Percentiles rank a stretch among this genome's conserved stretches.
Conservation (phyloP, 495 filamentous ascomycete species). For the Talaromyces trachyspermus region DNA sequence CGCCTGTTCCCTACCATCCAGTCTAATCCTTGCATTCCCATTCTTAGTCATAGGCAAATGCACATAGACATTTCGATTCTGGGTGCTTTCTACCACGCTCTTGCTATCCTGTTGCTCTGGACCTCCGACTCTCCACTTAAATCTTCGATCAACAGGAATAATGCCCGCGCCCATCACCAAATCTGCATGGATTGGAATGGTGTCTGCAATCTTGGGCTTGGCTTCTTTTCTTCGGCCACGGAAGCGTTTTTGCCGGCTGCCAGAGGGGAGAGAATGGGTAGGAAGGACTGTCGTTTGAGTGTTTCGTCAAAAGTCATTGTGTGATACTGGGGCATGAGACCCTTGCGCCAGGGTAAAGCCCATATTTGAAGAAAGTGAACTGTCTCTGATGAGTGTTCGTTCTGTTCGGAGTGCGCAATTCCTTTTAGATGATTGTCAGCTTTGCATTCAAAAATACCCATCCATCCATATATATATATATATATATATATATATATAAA, state of each 20-base stretch:
- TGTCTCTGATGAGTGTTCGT: conserved; percentile 53
- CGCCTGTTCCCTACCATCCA: conserved; percentile 54
- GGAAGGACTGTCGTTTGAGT: conserved; percentile 57
- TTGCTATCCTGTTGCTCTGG: conserved; percentile 13
- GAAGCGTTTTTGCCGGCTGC: conserved; percentile 54
- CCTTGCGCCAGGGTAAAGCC: conserved; percentile 62
- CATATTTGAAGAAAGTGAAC: conserved; percentile 82
- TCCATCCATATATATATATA: no score
- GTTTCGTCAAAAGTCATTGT: conserved; percentile 61
- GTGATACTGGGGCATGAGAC: conserved; percentile 63
- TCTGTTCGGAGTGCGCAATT: conserved; percentile 71
- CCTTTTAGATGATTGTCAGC: conserved; percentile 25
- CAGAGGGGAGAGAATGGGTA: conserved; percentile 64
- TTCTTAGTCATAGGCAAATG: conserved; percentile 69
- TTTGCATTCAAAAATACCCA: no score
- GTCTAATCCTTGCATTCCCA: conserved; percentile 57
- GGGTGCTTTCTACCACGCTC: conserved; percentile 31
- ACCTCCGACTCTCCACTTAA: conserved; percentile 55
- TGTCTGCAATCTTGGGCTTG: conserved; percentile 45
- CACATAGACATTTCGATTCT: conserved; percentile 62
- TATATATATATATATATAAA: neutral
- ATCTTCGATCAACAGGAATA: conserved; percentile 46
- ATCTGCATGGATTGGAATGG: conserved; percentile 75
- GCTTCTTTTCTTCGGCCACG: conserved; percentile 49
- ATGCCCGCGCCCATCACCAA: conserved; percentile 68